phyloP scores from a whole-genome alignment of 805 yeast genomes.

The Yueomyces sinensis region DNA sequence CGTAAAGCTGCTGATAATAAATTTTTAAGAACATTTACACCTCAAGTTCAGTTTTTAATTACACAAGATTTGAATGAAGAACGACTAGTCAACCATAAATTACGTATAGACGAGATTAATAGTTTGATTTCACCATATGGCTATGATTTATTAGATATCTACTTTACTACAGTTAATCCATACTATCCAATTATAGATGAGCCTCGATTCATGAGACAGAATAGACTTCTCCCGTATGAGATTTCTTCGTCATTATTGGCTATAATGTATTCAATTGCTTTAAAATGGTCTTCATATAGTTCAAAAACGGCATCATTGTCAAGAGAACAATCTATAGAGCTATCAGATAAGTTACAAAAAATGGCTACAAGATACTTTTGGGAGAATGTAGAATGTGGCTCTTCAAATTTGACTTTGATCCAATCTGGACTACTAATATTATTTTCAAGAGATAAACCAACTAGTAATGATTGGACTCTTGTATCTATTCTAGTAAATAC shows the following conservation, averaged over 20 bases:
- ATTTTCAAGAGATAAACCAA: conserved; percentile 36
- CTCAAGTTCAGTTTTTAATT: neutral
- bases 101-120: conserved; percentile 64
- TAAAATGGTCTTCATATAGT: conserved; percentile 80
- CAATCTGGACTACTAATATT: conserved; percentile 76
- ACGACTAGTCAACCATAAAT: neutral
- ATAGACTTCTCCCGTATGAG: conserved; percentile 81
- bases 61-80: neutral
- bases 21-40: neutral
- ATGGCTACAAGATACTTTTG: conserved; percentile 35
- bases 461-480: conserved; percentile 71
- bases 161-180: conserved; percentile 80
- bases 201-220: conserved; percentile 82
- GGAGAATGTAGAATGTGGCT: conserved; percentile 42
- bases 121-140: conserved; percentile 88
- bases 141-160: conserved; percentile 60
- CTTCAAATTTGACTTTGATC: conserved; percentile 84
- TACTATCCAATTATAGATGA: conserved; percentile 86
- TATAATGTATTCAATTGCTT: conserved; percentile 76
- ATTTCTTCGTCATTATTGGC: conserved; percentile 85
- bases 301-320: conserved; percentile 45
- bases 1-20: neutral
- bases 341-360: conserved; percentile 41
- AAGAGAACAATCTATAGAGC: conserved; percentile 65
- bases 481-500: conserved; percentile 79